Evolutionary conservation across 148 eudicot genomes (phyloP).

Genomic region (Rhododendron williamsianum): DNA sequence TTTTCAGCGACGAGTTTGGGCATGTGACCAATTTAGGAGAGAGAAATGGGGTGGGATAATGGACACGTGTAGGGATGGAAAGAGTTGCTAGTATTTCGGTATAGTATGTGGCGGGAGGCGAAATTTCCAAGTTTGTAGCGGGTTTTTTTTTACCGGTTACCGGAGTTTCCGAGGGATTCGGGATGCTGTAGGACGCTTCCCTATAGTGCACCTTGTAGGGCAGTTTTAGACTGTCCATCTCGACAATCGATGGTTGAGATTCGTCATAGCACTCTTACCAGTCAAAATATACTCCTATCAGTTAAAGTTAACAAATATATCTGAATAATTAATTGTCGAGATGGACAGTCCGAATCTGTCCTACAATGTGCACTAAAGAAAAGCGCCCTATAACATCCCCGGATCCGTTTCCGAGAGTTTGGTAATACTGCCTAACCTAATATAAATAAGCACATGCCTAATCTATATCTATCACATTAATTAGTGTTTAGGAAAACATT

Average conservation of each 20-base stretch:
- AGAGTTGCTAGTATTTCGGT: slow-evolving; percentile 23
- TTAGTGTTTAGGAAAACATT: not conserved
- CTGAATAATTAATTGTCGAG: too few species aligned
- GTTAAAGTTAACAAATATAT: too few species aligned
- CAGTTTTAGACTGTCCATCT: too few species aligned
- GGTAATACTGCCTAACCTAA: not conserved
- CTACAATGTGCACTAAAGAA: too few species aligned
- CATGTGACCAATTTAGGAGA: not conserved
- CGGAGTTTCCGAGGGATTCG: not conserved
- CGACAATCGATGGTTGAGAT: too few species aligned
- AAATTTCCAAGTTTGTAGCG: not conserved
- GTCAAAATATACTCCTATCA: too few species aligned
- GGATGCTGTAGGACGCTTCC: too few species aligned
- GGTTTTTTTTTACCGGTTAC: slow-evolving; percentile 8
- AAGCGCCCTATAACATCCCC: too few species aligned
- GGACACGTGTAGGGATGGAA: slow-evolving; percentile 32
- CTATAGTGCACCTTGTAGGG: too few species aligned
- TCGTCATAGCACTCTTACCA: too few species aligned
- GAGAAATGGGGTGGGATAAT: not conserved
- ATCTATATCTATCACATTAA: not conserved
- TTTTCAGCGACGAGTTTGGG: too few species aligned
- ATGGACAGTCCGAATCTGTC: too few species aligned
- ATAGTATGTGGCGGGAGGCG: slow-evolving; percentile 34
- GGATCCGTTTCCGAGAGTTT: not conserved
- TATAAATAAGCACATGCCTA: not conserved